A percentile compares a stretch with the other conserved stretches of the same genome.
Evolutionary conservation across 768 basidiomycete genomes (phyloP).

Genomic region (Guyanaporus albipodus): DNA sequence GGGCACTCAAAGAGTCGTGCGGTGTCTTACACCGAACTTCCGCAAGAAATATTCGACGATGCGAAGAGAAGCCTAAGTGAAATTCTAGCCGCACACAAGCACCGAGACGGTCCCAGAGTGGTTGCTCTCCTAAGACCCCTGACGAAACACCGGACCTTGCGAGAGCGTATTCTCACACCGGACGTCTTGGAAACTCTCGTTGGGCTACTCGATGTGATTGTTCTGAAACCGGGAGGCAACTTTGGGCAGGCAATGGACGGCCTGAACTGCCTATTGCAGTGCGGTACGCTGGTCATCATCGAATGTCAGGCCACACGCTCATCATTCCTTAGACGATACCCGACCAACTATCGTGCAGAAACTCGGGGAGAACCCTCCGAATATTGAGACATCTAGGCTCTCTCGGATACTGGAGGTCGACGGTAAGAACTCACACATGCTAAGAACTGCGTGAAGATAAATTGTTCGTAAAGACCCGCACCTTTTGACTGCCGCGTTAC

Average conservation of each 20-base stretch:
- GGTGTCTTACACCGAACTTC: neutral
- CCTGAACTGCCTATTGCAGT: slow-evolving; percentile 15
- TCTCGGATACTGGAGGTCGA: slow-evolving; percentile 13
- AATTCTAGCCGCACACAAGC: slow-evolving; percentile 12
- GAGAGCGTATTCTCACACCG: slow-evolving; percentile 10
- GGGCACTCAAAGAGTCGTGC: neutral
- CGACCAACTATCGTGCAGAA: slow-evolving; percentile 5
- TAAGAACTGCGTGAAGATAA: neutral
- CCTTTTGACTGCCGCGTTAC: slow-evolving; percentile 14
- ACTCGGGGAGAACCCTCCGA: neutral
- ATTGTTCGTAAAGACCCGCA: slow-evolving; percentile 4
- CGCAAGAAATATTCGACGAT: slow-evolving; percentile 3
- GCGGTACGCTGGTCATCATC: slow-evolving; percentile 8
- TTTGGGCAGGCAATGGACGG: slow-evolving; percentile 24
- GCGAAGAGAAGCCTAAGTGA: slow-evolving; percentile 13
- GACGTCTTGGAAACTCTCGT: slow-evolving; percentile 14
- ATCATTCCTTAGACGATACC: slow-evolving; percentile 8
- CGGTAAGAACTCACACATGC: slow-evolving; percentile 1
- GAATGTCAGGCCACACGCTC: neutral
- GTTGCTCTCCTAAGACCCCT: slow-evolving; percentile 22
- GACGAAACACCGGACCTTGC: slow-evolving; percentile 14
- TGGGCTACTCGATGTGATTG: slow-evolving; percentile 10
- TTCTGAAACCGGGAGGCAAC: neutral
- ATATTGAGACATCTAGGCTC: slow-evolving; percentile 6
- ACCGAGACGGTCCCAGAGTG: slow-evolving; percentile 19